Base-by-base conservation (phyloP, 768 basidiomycete species). In the Dioszegia aurantiaca region DNA sequence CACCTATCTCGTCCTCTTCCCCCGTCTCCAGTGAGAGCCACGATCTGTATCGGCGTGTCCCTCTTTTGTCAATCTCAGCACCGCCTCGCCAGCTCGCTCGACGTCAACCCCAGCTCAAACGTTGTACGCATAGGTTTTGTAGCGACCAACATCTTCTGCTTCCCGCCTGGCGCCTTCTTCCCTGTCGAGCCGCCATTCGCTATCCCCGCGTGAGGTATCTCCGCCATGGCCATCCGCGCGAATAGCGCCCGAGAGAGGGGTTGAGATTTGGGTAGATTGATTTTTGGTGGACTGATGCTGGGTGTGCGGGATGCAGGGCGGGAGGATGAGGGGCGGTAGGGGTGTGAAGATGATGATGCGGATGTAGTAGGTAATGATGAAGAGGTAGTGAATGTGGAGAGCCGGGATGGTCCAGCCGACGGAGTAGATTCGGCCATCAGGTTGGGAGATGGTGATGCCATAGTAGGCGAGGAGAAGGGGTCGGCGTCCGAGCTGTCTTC, bases 81-180 rank as follows among this genome's bases (percentile, higher is more conserved):
- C 49, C 42, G 52, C 58, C 70, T 65, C 6, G 70, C 70, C n/a
- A 72, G 56, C 42, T 72, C 70, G 55, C 65, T 69, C 19, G 70
- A 56, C 10, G 70, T 69, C 42, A 72, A 51, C 19, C 53, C 64
- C 31, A 72, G 43, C 42, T 69, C 70, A 49, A 72, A 72, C 6
- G 66, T 69, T 42, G 70, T 72, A 36, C 60, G 61, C 47, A 72
- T 68, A 21, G 52, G 36, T 51, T 72, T 72, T 1, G 68, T 65
- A 26, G 70, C 65, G 12, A 72, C 68, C 30, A 72, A 66, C 14
- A 72, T 26, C 56, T 72, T 72, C 48, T 65, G 51, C 26, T 52
- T 56, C 39, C 61, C 49, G 2, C 48, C 46, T 26, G 37, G 40
- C 40, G 59, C 66, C 65, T 65, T 65, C 48, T 59, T 53, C 4